phyloP scores from a whole-genome alignment of 345 rosid species.

The Aethionema arabicum region DNA sequence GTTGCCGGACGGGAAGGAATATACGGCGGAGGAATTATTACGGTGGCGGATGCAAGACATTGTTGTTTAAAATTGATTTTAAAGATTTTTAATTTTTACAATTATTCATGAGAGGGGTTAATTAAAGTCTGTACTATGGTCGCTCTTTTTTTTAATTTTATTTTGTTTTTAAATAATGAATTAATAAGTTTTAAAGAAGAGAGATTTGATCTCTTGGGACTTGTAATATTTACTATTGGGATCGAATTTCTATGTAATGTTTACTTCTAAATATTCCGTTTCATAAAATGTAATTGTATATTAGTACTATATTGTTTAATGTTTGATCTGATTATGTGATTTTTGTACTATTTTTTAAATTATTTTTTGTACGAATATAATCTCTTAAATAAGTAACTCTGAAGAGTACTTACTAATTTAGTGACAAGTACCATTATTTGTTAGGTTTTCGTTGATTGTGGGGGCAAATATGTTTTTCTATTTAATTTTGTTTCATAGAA shows the following conservation, averaged over 20 bases:
- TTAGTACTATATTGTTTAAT: too few relatives aligned
- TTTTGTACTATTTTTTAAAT: neutral
- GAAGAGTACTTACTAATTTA: too few relatives aligned
- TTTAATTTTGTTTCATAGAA: too few relatives aligned
- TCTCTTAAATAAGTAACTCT: too few relatives aligned
- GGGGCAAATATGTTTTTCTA: too few relatives aligned
- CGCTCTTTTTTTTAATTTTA: slow-evolving; percentile 2
- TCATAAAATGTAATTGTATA: slow-evolving; percentile 2
- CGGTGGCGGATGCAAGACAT: slow-evolving; percentile 17
- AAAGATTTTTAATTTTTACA: neutral
- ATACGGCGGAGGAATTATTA: slow-evolving; percentile 4
- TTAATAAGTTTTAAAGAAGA: slow-evolving; percentile 12
- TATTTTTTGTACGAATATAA: too few relatives aligned
- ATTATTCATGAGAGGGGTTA: slow-evolving; percentile 15
- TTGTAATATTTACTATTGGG: slow-evolving; percentile 27
- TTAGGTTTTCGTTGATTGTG: too few relatives aligned
- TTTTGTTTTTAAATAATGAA: neutral
- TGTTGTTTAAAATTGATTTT: slow-evolving; percentile 19
- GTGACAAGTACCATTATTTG: too few relatives aligned
- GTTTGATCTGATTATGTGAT: neutral
- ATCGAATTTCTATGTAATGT: slow-evolving; percentile 32
- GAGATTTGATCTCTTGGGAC: slow-evolving; percentile 32
- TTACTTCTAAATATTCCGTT: slow-evolving; percentile 36
- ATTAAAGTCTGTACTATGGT: slow-evolving; percentile 33
- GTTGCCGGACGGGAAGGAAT: neutral